Evolutionary conservation across 164 flowering plant genomes (phyloP), one percentile per base, ranked within the genome.

Genomic region (Chimonanthus praecox): DNA sequence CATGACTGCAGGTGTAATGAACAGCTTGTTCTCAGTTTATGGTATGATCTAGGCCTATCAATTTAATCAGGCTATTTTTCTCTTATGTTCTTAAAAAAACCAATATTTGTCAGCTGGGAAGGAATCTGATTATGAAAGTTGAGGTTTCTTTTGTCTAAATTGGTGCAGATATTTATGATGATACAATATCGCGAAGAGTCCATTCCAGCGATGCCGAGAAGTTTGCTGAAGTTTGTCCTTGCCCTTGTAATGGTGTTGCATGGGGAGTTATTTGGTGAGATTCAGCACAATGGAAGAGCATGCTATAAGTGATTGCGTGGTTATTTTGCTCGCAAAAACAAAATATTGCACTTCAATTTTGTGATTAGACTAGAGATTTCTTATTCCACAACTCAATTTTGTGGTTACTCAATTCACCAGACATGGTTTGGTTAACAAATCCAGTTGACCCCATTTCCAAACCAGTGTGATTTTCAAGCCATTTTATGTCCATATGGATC

Each of bases 121-220:
- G 33, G 33, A 54, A 11, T 4, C 10, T 54, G 6, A 43, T 60
- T 63, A 44, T 20, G n/a, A 54, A 3, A 54, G 60, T 54, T 54
- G 60, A 11, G 60, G 60, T 11, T 54, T 54, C 16, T 13, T 54
- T 54, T 54, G 16, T n/a, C 16, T 54, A 11, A 54, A 9, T 54
- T 65, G 15, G 48, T 81, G 79, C 90, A 92, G 98, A 93, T 84
- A 93, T 93, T 18, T 93, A 89, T 74, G 97, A 93, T 84, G 97
- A 93, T 82, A 72, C 86, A n/a, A 93, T 93, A 77, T 91, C 98
- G 44, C 83, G 97, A 64, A 87, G 98, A 79, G 96, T 91, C 63
- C 79, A 88, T 76, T 84, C 97, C 2, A 93, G 96, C 77, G 97
- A 93, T 85, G 98, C 98, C 64, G 98, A 93, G 80, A 91, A 93